Percentiles rank a stretch among this genome's conserved stretches.
Conservation (phyloP, 139 green algal genomes). For the Marvania coccoides region DNA sequence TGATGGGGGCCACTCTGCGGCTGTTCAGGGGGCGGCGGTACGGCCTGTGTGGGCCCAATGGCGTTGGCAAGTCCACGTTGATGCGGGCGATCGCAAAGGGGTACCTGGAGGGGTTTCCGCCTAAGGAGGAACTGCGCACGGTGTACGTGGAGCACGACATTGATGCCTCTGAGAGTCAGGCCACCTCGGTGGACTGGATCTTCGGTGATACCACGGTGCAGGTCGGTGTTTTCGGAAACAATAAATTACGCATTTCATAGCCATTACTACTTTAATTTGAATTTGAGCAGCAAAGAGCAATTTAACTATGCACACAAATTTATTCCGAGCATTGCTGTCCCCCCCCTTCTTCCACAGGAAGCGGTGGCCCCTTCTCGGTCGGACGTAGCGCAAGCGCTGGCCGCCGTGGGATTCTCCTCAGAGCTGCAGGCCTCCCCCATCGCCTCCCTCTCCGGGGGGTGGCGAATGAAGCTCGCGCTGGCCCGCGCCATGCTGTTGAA, state of each 20-base stretch:
- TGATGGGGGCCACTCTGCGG: slow-evolving; percentile 40
- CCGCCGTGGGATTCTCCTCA: slow-evolving; percentile 37
- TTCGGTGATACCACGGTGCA: slow-evolving; percentile 31
- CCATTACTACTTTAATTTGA: too few relatives aligned
- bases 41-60: slow-evolving; percentile 55
- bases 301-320: too few relatives aligned
- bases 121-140: slow-evolving; percentile 45
- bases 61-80: slow-evolving; percentile 56
- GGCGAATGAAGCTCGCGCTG: slow-evolving; percentile 74
- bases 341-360: too few relatives aligned
- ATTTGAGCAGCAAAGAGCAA: too few relatives aligned
- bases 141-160: slow-evolving; percentile 70
- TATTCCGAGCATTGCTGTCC: too few relatives aligned
- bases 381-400: slow-evolving; percentile 28
- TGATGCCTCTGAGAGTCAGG: slow-evolving; percentile 16
- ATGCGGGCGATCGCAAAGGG: slow-evolving; percentile 63
- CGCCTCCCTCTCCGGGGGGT: slow-evolving; percentile 54
- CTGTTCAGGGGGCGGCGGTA: slow-evolving; percentile 45
- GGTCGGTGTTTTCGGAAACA: too few relatives aligned
- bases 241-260: too few relatives aligned
- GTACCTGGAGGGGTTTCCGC: slow-evolving; percentile 64
- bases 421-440: slow-evolving; percentile 28
- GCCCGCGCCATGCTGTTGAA: slow-evolving; percentile 57
- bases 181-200: slow-evolving; percentile 39
- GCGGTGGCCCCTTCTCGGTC: slow-evolving; percentile 14